Base-by-base conservation (phyloP, 257 asterid genomes). In the Fraxinus pennsylvanica region DNA sequence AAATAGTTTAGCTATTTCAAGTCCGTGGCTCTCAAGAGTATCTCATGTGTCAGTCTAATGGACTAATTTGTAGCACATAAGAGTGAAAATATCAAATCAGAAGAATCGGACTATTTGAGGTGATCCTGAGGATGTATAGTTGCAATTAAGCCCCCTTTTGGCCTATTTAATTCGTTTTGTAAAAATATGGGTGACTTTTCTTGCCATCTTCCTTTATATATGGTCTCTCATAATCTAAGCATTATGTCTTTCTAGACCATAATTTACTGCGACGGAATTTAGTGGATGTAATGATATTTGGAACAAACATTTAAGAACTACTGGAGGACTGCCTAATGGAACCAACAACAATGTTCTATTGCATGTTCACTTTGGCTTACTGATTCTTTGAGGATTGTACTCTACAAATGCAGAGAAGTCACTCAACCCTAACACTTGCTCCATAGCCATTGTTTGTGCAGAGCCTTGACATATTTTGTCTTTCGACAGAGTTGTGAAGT, bases 401-500 rank as follows among this genome's bases (percentile, higher is more conserved):
- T 61, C 68, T 4, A 2, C 68, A 22, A 61, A 61, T 57, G 66
- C 66, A 57, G 29, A 10, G 66, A 29, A 74, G 67, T 25, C 66
- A n/a, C 78, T 33, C 71, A 36, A 32, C 59, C 59, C 76, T 65
- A 41, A 75, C 65, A 63, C 69, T 22, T 36, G 29, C 76, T 45
- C 19, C 74, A 6, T 78, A 73, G 82, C 70, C 73, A 72, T 52
- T 69, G 68, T 54, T 47, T 72, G 66, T 76, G 72, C 79, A 47
- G 79, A 85, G 76, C 74, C 81, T 86, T 85, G 85, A 87, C 84
- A 66, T 74, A 73, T 88, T 57, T 80, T 83, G 47, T 79, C 76
- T 84, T 83, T 87, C 82, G 88, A 89, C 97, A 92, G 97, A 96
- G 97, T 74, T 89, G 90, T 84, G 96, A 90, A 75, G 93, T 89